These are phyloP conservation scores for Macrocybe gigantea DNA, from an alignment of 768 basidiomycete species.

Conservation along the genomic window DNA sequence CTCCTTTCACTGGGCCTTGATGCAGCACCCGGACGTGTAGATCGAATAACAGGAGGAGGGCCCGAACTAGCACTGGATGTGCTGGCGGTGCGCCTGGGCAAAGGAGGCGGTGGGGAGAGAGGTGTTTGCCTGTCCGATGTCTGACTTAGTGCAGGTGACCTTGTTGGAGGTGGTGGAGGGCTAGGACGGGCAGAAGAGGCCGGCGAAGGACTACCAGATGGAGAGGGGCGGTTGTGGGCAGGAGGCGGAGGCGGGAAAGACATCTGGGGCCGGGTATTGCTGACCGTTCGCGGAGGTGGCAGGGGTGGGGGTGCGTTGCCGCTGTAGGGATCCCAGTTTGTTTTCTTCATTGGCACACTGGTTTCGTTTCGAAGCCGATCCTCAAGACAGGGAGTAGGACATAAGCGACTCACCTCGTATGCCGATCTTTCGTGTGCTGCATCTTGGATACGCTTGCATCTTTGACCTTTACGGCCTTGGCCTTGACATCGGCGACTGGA, in stretches of 20 bases:
- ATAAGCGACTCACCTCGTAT: conserved; percentile 33
- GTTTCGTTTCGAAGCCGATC: too few species aligned
- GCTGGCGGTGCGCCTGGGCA: background rate
- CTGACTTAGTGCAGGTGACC: conserved; percentile 16
- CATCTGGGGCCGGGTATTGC: conserved; percentile 21
- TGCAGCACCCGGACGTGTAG: conserved; percentile 22
- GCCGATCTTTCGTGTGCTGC: conserved; percentile 50
- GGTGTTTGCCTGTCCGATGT: conserved; percentile 7
- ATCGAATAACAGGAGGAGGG: conserved; percentile 27
- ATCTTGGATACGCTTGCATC: conserved; percentile 46
- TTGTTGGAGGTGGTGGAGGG: conserved; percentile 6
- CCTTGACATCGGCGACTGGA: conserved; percentile 60
- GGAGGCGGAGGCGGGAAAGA: conserved; percentile 18
- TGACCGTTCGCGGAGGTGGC: conserved; percentile 34
- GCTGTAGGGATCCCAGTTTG: conserved; percentile 60
- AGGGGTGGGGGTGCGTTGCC: conserved; percentile 45
- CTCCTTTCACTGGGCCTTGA: background rate
- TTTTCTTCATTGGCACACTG: conserved; percentile 49
- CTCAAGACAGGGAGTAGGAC: background rate
- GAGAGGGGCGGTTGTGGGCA: conserved; percentile 7
- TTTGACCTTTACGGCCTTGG: conserved; percentile 57
- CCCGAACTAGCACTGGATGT: background rate
- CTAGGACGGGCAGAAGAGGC: conserved; percentile 10
- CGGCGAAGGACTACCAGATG: conserved; percentile 8
- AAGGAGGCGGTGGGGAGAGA: conserved; percentile 14